phyloP scores from a whole-genome alignment of 2,329 filamentous ascomycete genomes.

The Xylaria digitata region DNA sequence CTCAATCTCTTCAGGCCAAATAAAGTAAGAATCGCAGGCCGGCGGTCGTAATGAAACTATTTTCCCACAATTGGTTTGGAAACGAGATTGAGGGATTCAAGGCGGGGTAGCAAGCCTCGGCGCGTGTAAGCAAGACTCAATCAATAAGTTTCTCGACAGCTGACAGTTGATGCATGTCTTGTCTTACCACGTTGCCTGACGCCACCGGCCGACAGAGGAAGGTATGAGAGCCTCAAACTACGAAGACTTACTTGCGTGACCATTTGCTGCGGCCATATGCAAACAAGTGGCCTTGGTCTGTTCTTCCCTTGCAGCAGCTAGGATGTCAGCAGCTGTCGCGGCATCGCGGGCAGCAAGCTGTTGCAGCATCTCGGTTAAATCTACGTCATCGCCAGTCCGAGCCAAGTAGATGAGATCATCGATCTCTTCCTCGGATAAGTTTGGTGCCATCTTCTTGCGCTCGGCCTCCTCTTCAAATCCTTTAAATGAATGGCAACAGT shows the following conservation, averaged over 20 bases:
- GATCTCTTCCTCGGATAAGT: conserved; percentile 80
- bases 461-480: background rate
- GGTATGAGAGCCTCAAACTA: background rate
- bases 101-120: background rate
- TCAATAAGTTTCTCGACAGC: conserved; percentile 2
- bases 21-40: background rate
- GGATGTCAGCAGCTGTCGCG: conserved; percentile 69
- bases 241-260: conserved; percentile 74
- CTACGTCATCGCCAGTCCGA: conserved; percentile 78
- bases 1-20: background rate
- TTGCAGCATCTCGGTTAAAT: conserved; percentile 70
- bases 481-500: background rate
- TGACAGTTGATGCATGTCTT: conserved; percentile 12
- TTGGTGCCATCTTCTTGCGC: conserved; percentile 57
- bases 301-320: conserved; percentile 79
- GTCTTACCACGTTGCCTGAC: background rate
- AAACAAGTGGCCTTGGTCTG: conserved; percentile 81
- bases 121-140: background rate
- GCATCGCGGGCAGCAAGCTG: conserved; percentile 71
- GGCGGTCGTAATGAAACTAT: background rate
- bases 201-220: background rate
- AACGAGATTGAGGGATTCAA: background rate
- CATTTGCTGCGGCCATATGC: conserved; percentile 95
- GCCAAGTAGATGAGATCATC: conserved; percentile 93
- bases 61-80: background rate